Evolutionary conservation across 345 rosid species (phyloP).

Genomic region (Salix viminalis): DNA sequence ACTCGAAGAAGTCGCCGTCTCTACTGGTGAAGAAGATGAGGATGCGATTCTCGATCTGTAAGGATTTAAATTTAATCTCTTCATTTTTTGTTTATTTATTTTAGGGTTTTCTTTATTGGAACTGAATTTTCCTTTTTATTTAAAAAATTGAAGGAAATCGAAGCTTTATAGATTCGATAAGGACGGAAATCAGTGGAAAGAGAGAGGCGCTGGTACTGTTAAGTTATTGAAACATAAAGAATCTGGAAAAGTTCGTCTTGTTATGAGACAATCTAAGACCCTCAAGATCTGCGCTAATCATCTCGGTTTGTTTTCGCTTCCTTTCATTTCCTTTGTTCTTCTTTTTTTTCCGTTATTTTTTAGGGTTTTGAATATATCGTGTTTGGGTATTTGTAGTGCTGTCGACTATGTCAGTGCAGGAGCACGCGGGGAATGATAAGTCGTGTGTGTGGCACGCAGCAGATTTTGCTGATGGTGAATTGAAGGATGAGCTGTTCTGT

Average conservation of each 20-base stretch:
- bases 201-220: conserved; percentile 87
- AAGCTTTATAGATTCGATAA: conserved; percentile 84
- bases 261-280: conserved; percentile 91
- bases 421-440: conserved; percentile 69
- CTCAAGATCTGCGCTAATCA: conserved; percentile 99
- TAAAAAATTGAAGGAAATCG: conserved; percentile 69
- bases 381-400: conserved; percentile 30
- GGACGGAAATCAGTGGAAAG: conserved; percentile 86
- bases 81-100: neutral
- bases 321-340: neutral
- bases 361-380: neutral
- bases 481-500: conserved; percentile 76
- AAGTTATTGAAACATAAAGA: conserved; percentile 79
- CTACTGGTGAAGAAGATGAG: conserved; percentile 91
- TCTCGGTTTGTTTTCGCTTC: conserved; percentile 41
- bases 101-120: neutral
- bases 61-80: conserved; percentile 2
- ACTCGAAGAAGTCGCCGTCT: conserved; percentile 76
- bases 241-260: conserved; percentile 73
- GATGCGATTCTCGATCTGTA: conserved; percentile 76
- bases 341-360: neutral
- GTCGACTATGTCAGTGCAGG: conserved; percentile 50
- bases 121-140: neutral
- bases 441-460: conserved; percentile 74
- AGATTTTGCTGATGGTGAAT: conserved; percentile 68